Evolutionary conservation across 2,329 filamentous ascomycete genomes (phyloP).

Genomic region (Colletotrichum brevisporum): DNA sequence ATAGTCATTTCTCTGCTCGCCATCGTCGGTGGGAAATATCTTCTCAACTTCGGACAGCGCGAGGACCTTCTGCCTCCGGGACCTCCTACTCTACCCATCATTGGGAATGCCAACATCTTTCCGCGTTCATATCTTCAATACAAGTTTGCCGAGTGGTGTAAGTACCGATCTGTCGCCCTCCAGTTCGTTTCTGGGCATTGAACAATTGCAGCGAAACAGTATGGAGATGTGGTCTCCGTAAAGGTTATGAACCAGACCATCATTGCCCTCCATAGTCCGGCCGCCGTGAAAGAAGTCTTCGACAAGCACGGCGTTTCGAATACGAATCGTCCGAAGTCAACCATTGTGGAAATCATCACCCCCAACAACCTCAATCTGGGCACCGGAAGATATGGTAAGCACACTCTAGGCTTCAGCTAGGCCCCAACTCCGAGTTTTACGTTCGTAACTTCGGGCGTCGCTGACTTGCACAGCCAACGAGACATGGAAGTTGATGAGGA

Average conservation of each 20-base stretch:
- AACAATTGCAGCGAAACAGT: not conserved
- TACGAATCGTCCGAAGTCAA: not conserved
- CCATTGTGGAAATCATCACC: not conserved
- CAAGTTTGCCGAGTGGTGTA: slow-evolving; percentile 2
- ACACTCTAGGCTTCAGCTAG: not conserved
- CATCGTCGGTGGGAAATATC: not conserved
- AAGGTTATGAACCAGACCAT: slow-evolving; percentile 3
- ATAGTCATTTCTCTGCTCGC: not conserved
- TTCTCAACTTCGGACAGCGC: not conserved
- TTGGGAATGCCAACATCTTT: not conserved
- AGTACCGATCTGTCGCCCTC: not conserved
- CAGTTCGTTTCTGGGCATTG: not conserved
- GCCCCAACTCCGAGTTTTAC: no score
- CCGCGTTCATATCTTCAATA: not conserved
- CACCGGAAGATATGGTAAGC: not conserved
- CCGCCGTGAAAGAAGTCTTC: not conserved
- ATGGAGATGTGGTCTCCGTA: not conserved
- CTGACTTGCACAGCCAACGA: not conserved
- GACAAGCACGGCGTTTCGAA: not conserved
- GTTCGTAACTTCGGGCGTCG: no score
- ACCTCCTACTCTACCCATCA: not conserved
- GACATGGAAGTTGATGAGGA: slow-evolving; percentile 2
- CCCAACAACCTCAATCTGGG: not conserved
- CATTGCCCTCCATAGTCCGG: not conserved
- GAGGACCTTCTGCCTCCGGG: not conserved